phyloP scores from a whole-genome alignment of 2,329 filamentous ascomycete genomes.

The Teratosphaeria zuluensis region DNA sequence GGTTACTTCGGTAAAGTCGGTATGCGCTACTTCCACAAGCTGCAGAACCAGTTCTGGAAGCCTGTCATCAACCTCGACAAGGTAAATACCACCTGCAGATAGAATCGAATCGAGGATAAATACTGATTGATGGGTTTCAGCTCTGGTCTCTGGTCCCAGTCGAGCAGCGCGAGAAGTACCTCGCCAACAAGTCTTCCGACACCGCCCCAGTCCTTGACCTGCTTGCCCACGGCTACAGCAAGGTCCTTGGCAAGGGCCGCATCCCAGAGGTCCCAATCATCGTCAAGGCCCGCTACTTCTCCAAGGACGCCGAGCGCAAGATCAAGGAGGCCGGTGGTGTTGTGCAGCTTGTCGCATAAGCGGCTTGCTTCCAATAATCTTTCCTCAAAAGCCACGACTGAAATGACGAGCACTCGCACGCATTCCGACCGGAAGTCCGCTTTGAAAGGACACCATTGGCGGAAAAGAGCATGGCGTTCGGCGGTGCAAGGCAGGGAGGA shows the following conservation, averaged over 20 bases:
- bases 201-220: conserved; percentile 97
- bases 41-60: conserved; percentile 95
- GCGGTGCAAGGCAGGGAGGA: background rate
- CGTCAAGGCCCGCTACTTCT: conserved; percentile 90
- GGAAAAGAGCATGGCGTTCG: background rate
- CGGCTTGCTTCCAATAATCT: conserved; percentile 7
- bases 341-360: conserved; percentile 87
- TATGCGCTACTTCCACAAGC: conserved; percentile 75
- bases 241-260: conserved; percentile 97
- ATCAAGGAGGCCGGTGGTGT: conserved; percentile 97
- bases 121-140: conserved; percentile 35
- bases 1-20: conserved; percentile 92
- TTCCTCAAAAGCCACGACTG: background rate
- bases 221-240: conserved; percentile 92
- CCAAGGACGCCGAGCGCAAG: conserved; percentile 95
- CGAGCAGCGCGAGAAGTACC: conserved; percentile 89
- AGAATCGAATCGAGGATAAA: background rate
- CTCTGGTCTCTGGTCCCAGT: conserved; percentile 90
- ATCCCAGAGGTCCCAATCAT: conserved; percentile 88
- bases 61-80: conserved; percentile 98
- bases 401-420: background rate
- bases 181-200: conserved; percentile 79
- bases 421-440: background rate
- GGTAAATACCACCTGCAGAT: conserved; percentile 39
- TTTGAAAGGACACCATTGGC: background rate